Conservation (phyloP, 768 basidiomycete genomes). For the Cubamyces sp. region DNA sequence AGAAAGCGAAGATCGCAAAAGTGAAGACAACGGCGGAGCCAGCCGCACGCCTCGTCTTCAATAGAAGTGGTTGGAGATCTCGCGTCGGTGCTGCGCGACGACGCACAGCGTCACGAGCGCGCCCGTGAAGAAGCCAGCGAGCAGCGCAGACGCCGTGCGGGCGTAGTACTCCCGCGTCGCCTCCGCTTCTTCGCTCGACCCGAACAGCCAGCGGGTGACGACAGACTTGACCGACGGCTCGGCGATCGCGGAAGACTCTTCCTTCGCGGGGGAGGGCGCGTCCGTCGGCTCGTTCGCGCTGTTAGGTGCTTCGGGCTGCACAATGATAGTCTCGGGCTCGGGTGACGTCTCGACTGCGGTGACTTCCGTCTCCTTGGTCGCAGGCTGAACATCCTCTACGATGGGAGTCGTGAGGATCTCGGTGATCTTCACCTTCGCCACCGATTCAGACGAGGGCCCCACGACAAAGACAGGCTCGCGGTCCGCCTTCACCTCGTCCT, state of each 20-base stretch:
- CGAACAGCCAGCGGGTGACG: background rate
- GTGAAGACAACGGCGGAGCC: background rate
- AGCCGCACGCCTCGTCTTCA: constrained; percentile 9
- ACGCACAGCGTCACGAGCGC: constrained; percentile 58
- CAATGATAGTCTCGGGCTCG: constrained; percentile 3
- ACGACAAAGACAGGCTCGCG: constrained; percentile 12
- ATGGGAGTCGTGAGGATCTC: constrained; percentile 1
- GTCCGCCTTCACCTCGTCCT: constrained; percentile 20
- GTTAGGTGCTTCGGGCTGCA: background rate
- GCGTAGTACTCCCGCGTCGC: constrained; percentile 28
- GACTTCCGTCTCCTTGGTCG: background rate
- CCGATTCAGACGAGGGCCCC: background rate
- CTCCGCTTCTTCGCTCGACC: constrained; percentile 8
- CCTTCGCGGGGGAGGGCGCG: background rate
- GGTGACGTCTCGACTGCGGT: background rate
- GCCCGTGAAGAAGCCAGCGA: constrained; percentile 64
- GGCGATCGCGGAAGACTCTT: background rate
- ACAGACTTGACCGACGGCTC: background rate
- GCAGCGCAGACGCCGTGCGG: constrained; percentile 48
- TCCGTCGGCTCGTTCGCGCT: background rate
- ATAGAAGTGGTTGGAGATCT: constrained; percentile 39
- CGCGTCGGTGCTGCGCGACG: constrained; percentile 50
- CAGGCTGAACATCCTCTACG: background rate
- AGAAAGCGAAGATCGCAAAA: background rate
- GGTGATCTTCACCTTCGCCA: background rate